Base-by-base conservation (phyloP, 1,284 basidiomycete species). In the Nidula niveotomentosa region DNA sequence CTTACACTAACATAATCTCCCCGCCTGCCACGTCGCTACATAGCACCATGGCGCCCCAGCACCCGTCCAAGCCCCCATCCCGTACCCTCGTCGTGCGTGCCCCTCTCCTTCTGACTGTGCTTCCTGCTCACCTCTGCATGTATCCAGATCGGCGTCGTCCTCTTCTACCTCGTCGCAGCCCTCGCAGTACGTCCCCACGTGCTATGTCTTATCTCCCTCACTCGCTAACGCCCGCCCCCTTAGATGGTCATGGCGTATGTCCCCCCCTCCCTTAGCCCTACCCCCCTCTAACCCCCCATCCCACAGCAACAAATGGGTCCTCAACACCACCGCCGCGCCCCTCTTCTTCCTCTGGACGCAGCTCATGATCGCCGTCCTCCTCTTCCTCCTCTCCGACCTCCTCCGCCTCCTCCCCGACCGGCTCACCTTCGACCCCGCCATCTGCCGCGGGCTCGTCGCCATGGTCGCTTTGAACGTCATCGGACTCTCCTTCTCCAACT, bases 291-390 rank as follows among this genome's bases (percentile, higher is more conserved):
- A 52, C 51, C 9, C 48, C 43, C 36, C 50, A 35, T 35, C 30
- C 37, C 60, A 3, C 66, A 91, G 88, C 23, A 91, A 92, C 65
- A 91, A 91, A 87, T 90, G 88, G 87, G 88, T 90, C 8, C 73
- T 91, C 10, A 84, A 86, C 65, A 70, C 69, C 12, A 91, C 90
- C 6, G 68, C 76, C 9, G 80, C 83, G 2, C 93, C 93, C 0
- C 77, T 94, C 2, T 95, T 94, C 75, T 94, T 95, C 79, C 77
- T 95, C n/a, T 85, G 88, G 71, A 75, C 80, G 2, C 93, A 95
- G 66, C 79, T 94, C 13, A 57, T 84, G 53, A 91, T 94, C 51
- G 93, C 93, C 9, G 84, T 91, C 41, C 23, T 87, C 5, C 80
- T 94, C 12, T 91, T 94, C 72, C 70, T 87, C 18, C 60, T 77